Percentiles rank a stretch among this genome's conserved stretches.
Evolutionary conservation across 208 protist species (phyloP).

Genomic region (Crithidia acanthocephali): DNA sequence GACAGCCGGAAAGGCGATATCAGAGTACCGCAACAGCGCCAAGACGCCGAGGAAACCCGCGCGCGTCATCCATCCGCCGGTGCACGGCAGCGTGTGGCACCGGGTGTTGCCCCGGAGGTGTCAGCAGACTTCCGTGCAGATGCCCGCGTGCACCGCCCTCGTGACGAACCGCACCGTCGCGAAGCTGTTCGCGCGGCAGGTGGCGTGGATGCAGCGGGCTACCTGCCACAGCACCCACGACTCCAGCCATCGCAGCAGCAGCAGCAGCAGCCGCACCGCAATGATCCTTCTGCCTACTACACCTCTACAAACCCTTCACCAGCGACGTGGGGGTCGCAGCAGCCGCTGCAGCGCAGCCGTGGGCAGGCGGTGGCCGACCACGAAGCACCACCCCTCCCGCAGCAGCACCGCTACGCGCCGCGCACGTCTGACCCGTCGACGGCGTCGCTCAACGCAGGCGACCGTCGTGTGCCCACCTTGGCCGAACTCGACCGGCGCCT

Average conservation of each 20-base stretch:
- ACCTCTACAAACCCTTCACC: conserved; percentile 11
- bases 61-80: too few species aligned
- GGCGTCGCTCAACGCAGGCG: not conserved
- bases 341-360: not conserved
- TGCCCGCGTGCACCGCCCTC: not conserved
- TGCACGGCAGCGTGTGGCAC: too few species aligned
- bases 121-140: too few species aligned
- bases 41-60: too few species aligned
- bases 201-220: not conserved
- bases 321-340: conserved; percentile 5
- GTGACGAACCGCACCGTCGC: not conserved
- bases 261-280: not conserved
- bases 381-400: not conserved
- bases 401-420: conserved; percentile 21
- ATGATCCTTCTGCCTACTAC: not conserved
- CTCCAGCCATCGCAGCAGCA: conserved; percentile 14
- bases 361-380: too few species aligned
- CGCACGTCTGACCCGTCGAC: conserved; percentile 11
- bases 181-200: too few species aligned
- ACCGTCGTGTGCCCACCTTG: conserved; percentile 49
- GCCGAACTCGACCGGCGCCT: conserved; percentile 59
- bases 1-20: too few species aligned
- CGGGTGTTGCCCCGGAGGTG: too few species aligned
- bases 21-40: too few species aligned
- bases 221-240: conserved; percentile 2